Base-by-base conservation (phyloP, 208 protist genomes). In the Kentomonas sorsogonicus region DNA sequence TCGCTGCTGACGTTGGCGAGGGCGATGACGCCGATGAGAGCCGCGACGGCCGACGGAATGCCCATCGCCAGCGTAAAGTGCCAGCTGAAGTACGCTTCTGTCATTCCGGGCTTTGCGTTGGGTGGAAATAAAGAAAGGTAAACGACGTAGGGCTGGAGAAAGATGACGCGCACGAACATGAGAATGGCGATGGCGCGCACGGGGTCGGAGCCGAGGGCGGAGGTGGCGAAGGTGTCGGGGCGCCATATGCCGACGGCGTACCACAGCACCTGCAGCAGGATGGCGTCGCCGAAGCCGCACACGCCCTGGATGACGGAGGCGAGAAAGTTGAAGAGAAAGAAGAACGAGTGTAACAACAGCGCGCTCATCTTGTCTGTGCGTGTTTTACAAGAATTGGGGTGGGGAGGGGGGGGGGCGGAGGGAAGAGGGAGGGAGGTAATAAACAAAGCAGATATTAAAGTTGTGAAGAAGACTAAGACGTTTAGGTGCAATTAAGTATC, bases 191-290 rank as follows among this genome's bases (percentile, higher is more conserved):
- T 60, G 1, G 62, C 60, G 5, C 63, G 54, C 36, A 81, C 69
- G 0, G 74, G 65, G 0, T 60, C 62, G 50, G 45, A 25, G 43
- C 66, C 69, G 34, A 82, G 57, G 13, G 67, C 30, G 3, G 73
- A 75, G 0, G 40, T 30, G 48, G 68, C 64, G 45, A 74, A 80
- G 31, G 53, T 66, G 20, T 39, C 30, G n/a, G n/a, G n/a, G n/a
- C n/a, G n/a, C n/a, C n/a, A n/a, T n/a, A 57, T 31, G 18, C 43
- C 53, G 34, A 61, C 66, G 23, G 79, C 52, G 31, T 63, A 59
- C 73, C 77, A 83, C 38, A 83, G 46, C 33, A 83, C 77, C 33
- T 77, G 67, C 39, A 83, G 66, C 45, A 79, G 61, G 54, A 83
- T 74, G 58, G 77, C 72, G 77, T 83, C 77, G 31, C 77, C 77